Percentiles rank a stretch among this genome's conserved stretches.
These are phyloP conservation scores for Saccharomyces kudriavzevii DNA, from an alignment of 805 yeast genomes.

Conservation along the genomic window DNA sequence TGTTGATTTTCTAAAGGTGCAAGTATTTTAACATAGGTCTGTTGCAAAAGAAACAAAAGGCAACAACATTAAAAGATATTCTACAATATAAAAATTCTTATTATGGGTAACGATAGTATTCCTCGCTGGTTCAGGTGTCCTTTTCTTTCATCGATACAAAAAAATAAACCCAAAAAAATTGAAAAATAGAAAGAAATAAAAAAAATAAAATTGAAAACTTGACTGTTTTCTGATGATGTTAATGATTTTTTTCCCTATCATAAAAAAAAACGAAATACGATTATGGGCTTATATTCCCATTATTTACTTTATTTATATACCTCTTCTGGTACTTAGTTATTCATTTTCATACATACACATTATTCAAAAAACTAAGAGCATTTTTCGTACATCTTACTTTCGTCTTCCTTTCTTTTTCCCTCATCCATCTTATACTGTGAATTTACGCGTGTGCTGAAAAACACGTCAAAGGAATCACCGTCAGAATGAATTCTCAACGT, in stretches of 20 bases:
- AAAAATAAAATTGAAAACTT: background rate
- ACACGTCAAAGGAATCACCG: background rate
- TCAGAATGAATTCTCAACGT: background rate
- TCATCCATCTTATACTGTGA: background rate
- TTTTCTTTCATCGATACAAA: background rate
- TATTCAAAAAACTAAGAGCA: background rate
- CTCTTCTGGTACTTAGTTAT: background rate
- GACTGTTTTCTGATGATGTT: background rate
- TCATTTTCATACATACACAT: background rate
- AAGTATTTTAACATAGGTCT: slow-evolving; percentile 3
- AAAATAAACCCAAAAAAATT: background rate
- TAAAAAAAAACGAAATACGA: background rate
- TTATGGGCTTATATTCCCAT: background rate
- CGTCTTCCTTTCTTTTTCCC: background rate
- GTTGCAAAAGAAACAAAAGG: background rate
- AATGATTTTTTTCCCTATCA: background rate
- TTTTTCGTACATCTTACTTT: background rate
- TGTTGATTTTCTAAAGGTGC: slow-evolving; percentile 12
- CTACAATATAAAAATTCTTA: background rate
- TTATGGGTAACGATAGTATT: background rate
- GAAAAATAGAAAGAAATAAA: too few relatives aligned
- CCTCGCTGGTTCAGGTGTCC: slow-evolving; percentile 3
- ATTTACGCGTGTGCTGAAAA: background rate
- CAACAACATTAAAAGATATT: background rate
- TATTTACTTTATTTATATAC: background rate